Conservation (phyloP, 2,329 filamentous ascomycete genomes). For the Pestalotiopsis fici region DNA sequence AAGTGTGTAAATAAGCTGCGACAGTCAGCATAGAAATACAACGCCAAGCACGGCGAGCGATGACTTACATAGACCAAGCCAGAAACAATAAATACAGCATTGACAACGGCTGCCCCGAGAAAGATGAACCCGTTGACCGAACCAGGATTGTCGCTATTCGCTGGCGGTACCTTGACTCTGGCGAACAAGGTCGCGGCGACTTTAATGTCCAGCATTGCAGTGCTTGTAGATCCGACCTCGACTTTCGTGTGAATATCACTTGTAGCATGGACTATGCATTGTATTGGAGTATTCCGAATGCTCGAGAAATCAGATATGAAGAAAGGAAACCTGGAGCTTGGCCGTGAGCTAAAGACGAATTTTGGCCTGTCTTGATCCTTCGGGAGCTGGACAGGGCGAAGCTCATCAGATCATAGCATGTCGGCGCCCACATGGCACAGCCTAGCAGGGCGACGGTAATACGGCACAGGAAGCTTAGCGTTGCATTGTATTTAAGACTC, state of each 20-base stretch:
- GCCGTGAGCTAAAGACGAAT: not conserved
- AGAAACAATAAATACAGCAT: not conserved
- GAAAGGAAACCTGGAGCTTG: not conserved
- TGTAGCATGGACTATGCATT: not conserved
- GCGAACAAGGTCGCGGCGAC: not conserved
- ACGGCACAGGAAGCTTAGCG: too few species aligned
- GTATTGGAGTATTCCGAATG: not conserved
- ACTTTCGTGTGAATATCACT: not conserved
- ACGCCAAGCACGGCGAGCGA: not conserved
- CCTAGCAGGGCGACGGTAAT: too few species aligned
- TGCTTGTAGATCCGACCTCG: too few species aligned
- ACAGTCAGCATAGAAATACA: not conserved
- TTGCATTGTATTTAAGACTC: too few species aligned
- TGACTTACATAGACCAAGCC: not conserved
- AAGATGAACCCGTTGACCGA: not conserved
- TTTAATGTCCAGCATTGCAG: not conserved
- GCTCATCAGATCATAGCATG: not conserved
- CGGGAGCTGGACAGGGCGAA: not conserved
- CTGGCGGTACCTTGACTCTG: not conserved
- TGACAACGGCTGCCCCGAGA: not conserved
- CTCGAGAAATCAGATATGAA: not conserved
- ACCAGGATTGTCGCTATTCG: not conserved
- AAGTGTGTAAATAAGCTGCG: conserved; percentile 49
- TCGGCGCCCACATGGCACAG: too few species aligned
- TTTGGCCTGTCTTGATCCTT: not conserved